phyloP scores from a whole-genome alignment of 768 basidiomycete species.

The Mycena latifolia region DNA sequence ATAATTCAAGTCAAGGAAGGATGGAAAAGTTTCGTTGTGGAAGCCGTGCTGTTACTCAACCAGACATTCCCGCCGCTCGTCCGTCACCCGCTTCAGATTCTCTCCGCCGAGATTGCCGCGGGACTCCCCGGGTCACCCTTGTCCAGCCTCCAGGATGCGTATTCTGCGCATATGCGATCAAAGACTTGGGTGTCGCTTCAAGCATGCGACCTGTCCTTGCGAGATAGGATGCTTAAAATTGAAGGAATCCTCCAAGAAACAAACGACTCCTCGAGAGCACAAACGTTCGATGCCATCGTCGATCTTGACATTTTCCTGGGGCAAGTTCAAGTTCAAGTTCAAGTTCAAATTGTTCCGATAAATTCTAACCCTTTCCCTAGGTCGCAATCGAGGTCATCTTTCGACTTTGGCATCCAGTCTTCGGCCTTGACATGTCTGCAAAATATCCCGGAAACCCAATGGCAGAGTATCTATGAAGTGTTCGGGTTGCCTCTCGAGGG shows the following conservation, averaged over 20 bases:
- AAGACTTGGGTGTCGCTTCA: slow-evolving; percentile 9
- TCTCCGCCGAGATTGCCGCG: not conserved
- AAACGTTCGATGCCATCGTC: not conserved
- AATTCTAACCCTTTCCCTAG: not conserved
- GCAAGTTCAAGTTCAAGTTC: not conserved
- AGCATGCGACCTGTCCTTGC: not conserved
- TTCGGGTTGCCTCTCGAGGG: not conserved
- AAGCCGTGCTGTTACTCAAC: slow-evolving; percentile 10
- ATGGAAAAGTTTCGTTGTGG: slow-evolving; percentile 8
- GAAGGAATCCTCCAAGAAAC: not conserved
- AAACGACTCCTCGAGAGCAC: not conserved
- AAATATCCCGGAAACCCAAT: not conserved
- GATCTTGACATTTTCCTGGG: not conserved
- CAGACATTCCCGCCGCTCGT: not conserved
- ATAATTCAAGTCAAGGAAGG: slow-evolving; percentile 14
- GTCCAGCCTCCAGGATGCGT: slow-evolving; percentile 9
- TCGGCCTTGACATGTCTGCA: not conserved
- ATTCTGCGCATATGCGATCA: slow-evolving; percentile 9
- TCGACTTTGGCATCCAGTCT: not conserved
- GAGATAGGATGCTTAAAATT: slow-evolving; percentile 5
- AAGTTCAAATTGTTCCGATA: too few relatives aligned
- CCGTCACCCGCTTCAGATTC: not conserved
- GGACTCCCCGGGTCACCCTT: not conserved
- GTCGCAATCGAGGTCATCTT: not conserved
- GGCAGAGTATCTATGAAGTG: not conserved